Base-by-base conservation (phyloP, 2,329 filamentous ascomycete species). In the Fusarium sterilihyphosum region DNA sequence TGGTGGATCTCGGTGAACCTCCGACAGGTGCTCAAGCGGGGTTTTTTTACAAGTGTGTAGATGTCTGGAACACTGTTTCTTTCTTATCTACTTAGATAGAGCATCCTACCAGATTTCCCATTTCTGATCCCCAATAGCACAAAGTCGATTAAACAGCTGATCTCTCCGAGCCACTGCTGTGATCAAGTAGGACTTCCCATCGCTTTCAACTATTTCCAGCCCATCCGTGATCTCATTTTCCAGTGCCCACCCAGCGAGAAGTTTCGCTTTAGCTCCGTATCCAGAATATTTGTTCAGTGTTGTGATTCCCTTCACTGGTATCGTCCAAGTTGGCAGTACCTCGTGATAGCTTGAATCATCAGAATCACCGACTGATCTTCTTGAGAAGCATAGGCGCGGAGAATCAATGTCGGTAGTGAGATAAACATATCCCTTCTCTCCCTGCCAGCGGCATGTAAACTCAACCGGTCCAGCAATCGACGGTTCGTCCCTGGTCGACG, bases 281-380 rank as follows among this genome's bases (percentile, higher is more conserved):
- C 93, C 93, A 35, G 93, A 93, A 2, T 94, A 84, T 81, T 96
- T 96, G 81, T 91, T 92, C 61, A 96, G 78, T 78, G 94, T 93
- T 13, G 64, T 84, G 38, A 96, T 92, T 26, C 94, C 92, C 0
- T 86, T 85, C 5, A 95, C 86, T 0, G 92, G 88, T 4, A 95
- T 85, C 10, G 87, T 90, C 88, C 92, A 96, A 1, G 88, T 79
- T 0, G 92, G 90, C 29, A 90, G 87, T 8, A 90, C 74, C 24
- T 85, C 82, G 1, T 73, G 50, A 10, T 22, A 44, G 6, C 26
- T 6, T 1, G 14, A 9, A 5, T 14, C 41, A 5, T 50, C 33
- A 1, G 41, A 18, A 7, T 33, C 41, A 0, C 44, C 37, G 3
- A 26, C 35, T 3, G 59, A 56, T 0, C 22, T 57, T 54, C 3